Base-by-base conservation (phyloP, 371 early-diverging fungal species). In the Parasitella parasitica region DNA sequence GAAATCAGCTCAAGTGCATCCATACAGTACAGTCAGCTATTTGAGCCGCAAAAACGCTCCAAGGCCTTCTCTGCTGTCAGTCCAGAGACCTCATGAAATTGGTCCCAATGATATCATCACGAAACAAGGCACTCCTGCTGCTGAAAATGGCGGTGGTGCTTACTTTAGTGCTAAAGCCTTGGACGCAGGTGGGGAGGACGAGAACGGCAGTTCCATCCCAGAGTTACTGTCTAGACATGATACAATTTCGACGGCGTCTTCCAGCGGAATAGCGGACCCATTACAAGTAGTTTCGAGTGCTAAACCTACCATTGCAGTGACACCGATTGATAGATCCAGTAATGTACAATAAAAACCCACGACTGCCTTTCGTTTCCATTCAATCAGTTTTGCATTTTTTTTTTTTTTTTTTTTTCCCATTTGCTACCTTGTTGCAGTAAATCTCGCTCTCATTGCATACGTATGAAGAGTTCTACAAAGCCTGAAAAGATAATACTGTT, bases 91-190 rank as follows among this genome's bases (percentile, higher is more conserved):
- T 5, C 58, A 64, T 39, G 65, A 64, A 38, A 64, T 64, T 18
- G 65, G 65, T 3, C 65, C 65, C 15, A 15, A 54, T 28, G 65
- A 64, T 54, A 24, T 59, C 20, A 64, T 64, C 0, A 52, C 51
- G 24, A 34, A 16, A 22, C 46, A 48, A 52, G 53, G 38, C 8
- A 32, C 30, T 20, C 28, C 6, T 12, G 24, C 26, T 16, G 9
- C 24, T 39, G 22, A 24, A 22, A 15, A 22, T 54, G 27, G 22
- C 34, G 34, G 18, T 27, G 30, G 22, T 18, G n/a, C n/a, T n/a
- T 30, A 50, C 16, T 50, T 50, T 8, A 27, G 30, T 16, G 7
- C 13, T 16, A 50, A 50, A 18, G 30, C 32, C n/a, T 13, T 50
- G 2, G 32, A 28, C 1, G 1, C 51, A 15, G 30, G n/a, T 50